Percentiles rank a stretch among this genome's conserved stretches.
These are phyloP conservation scores for Phytophthora idaei DNA, from an alignment of 352 stramenopile species.

Conservation along the genomic window DNA sequence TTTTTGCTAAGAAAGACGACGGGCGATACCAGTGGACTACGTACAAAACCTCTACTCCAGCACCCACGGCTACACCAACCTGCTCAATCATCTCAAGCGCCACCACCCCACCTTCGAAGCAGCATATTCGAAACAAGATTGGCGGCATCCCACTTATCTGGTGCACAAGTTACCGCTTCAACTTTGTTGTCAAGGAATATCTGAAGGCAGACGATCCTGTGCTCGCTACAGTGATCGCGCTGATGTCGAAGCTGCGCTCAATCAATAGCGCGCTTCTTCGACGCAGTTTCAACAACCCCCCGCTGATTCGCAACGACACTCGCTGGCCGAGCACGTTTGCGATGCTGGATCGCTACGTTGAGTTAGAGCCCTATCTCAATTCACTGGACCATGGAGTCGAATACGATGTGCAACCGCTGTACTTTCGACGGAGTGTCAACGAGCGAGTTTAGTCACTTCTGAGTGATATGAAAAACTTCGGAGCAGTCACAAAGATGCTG, in stretches of 20 bases:
- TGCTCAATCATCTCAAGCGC: no score
- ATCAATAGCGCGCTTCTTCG: not conserved
- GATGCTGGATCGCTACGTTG: not conserved
- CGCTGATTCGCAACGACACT: not conserved
- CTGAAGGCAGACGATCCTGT: not conserved
- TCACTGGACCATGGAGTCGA: not conserved
- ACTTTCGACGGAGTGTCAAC: not conserved
- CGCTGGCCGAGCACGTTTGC: not conserved
- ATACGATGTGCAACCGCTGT: not conserved
- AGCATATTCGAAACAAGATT: not conserved
- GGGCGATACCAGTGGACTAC: no score
- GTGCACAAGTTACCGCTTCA: not conserved
- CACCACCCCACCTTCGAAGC: not conserved
- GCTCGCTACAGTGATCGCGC: not conserved
- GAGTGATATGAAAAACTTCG: not conserved
- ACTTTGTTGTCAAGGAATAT: not conserved
- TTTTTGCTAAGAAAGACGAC: no score
- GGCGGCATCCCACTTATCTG: not conserved
- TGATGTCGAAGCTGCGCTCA: not conserved
- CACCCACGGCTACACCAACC: no score
- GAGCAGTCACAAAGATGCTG: not conserved
- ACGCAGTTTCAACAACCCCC: not conserved
- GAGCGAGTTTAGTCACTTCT: not conserved
- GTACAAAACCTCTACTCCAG: no score
- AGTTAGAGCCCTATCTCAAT: not conserved